phyloP scores from a whole-genome alignment of 371 early-diverging fungal genomes.

The Syncephalastrum monosporum region DNA sequence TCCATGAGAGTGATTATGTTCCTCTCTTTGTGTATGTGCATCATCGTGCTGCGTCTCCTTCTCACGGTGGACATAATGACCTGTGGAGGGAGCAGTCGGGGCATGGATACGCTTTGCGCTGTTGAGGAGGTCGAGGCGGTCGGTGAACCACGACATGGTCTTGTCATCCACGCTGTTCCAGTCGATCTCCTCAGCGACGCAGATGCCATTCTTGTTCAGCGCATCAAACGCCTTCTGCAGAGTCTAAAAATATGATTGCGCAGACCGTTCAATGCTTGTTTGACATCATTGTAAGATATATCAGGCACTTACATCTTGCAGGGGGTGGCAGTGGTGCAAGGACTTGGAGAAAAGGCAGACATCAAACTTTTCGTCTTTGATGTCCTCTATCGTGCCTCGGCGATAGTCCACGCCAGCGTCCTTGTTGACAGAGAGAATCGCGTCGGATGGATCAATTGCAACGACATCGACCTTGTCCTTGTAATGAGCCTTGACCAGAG shows the following conservation, averaged over 20 bases:
- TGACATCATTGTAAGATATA: not conserved
- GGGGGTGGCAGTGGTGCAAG: constrained; percentile 13
- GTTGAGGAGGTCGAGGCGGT: constrained; percentile 4
- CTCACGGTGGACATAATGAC: too few species aligned
- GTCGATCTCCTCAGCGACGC: constrained; percentile 8
- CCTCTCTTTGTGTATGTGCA: too few species aligned
- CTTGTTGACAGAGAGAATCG: constrained; percentile 1
- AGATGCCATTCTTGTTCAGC: constrained; percentile 5
- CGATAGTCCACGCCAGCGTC: not conserved
- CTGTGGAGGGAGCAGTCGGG: too few species aligned
- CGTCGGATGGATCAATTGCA: constrained; percentile 8
- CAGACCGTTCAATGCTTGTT: too few species aligned
- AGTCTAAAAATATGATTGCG: not conserved
- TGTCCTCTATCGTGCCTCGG: not conserved
- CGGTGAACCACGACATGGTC: constrained; percentile 2
- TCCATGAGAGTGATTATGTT: not conserved
- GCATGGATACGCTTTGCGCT: too few species aligned
- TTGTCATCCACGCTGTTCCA: not conserved
- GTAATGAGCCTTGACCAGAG: constrained; percentile 5
- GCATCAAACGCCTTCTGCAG: not conserved
- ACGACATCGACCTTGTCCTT: constrained; percentile 4
- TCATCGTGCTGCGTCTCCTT: too few species aligned
- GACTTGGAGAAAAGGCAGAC: constrained; percentile 10
- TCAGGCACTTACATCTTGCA: constrained; percentile 1
- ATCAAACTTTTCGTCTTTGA: constrained; percentile 8